Evolutionary conservation across 306 rosid genomes (phyloP), one percentile per base, ranked within the genome.

Genomic region (Senna tora): DNA sequence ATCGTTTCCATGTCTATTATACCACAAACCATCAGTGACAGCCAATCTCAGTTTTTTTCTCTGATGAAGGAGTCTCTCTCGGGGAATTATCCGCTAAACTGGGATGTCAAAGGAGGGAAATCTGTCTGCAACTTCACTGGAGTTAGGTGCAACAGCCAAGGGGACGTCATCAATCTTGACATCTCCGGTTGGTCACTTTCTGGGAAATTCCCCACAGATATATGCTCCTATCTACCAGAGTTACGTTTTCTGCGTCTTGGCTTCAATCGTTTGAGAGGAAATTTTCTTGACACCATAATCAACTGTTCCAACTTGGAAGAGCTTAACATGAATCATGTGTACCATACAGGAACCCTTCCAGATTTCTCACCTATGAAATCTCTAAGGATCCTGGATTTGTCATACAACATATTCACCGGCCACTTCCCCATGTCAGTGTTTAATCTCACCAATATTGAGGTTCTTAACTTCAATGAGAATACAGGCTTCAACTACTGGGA

Each of bases 381-480:
- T 14, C 87, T 95, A 0, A 77, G 79, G 54, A 65, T 88, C 41
- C 92, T 95, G 42, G 96, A 91, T 79, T 14, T 95, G 77, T 91
- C 99, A 9, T 76, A 89, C 68, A 95, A 95, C 64, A n/a, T 1
- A 33, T 95, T 85, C 79, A 60, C 49, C 0, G 99, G 97, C 1
- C 72, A 78, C 9, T 95, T 95, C 62, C 99, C 99, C 17, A 46
- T 86, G 81, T 91, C 97, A 9, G 89, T 95, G 1, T 84, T 83
- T 65, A 85, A 86, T 67, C 91, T 95, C n/a, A 85, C 89, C 33
- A 63, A 74, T 39, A 89, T 95, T 1, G 92, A 89, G 83, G 47
- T 59, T 5, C 82, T 95, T 5, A 89, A 87, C 84, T 88, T 95
- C 92, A 95, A 95, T 46, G 96, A 91, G 73, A 86, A 88, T 13